phyloP scores from a whole-genome alignment of 2,329 filamentous ascomycete genomes.

The Nothopassalora personata region DNA sequence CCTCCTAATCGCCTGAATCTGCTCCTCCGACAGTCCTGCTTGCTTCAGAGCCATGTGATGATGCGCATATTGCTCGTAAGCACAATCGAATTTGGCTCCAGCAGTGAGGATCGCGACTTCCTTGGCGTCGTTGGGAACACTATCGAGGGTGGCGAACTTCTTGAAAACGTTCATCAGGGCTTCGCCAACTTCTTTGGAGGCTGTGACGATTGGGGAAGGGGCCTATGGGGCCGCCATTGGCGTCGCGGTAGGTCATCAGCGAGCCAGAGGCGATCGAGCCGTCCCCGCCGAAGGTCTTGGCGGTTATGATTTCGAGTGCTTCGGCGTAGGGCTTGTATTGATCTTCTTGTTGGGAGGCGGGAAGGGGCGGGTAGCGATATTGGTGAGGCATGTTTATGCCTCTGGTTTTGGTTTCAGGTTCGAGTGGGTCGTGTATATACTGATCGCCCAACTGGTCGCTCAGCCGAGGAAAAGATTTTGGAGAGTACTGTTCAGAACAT shows the following conservation, averaged over 20 bases:
- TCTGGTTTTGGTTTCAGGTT: neutral
- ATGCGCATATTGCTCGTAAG: slow-evolving; percentile 24
- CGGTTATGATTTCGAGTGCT: neutral
- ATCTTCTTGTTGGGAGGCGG: slow-evolving; percentile 4
- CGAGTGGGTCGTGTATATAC: neutral
- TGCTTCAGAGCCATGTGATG: slow-evolving; percentile 12
- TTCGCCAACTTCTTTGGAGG: slow-evolving; percentile 11
- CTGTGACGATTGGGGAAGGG: slow-evolving; percentile 18
- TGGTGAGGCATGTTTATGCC: neutral
- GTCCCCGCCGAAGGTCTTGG: slow-evolving; percentile 4
- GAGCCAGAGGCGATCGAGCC: neutral
- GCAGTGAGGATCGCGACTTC: slow-evolving; percentile 22
- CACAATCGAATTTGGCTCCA: slow-evolving; percentile 17
- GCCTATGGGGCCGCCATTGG: slow-evolving; percentile 11
- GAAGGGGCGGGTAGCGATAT: slow-evolving; percentile 8
- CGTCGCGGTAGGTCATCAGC: slow-evolving; percentile 8
- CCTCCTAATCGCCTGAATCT: slow-evolving; percentile 2
- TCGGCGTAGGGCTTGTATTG: slow-evolving; percentile 6
- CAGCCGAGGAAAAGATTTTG: too few species aligned
- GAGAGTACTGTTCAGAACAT: neutral
- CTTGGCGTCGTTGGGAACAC: slow-evolving; percentile 17
- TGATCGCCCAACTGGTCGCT: too few species aligned
- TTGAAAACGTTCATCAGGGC: slow-evolving; percentile 1
- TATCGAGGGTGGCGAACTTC: slow-evolving; percentile 6
- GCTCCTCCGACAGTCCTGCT: slow-evolving; percentile 7